phyloP scores from a whole-genome alignment of 331 rosid species.

The Quercus tomentella region DNA sequence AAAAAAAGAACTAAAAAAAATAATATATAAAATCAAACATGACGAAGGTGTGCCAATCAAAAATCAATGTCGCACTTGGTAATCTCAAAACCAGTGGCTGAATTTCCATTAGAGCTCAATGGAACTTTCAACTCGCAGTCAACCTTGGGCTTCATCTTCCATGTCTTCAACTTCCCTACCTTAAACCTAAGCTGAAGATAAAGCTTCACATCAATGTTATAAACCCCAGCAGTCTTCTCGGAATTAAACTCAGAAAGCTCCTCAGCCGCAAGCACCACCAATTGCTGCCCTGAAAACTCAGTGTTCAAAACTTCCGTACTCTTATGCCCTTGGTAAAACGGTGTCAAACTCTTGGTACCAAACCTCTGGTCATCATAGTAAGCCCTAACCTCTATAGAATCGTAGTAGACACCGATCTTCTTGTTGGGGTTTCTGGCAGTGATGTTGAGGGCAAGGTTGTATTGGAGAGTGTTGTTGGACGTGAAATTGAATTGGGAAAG shows the following conservation, averaged over 20 bases:
- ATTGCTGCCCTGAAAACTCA: background rate
- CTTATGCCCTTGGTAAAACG: slow-evolving; percentile 26
- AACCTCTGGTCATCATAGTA: slow-evolving; percentile 14
- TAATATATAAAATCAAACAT: no score
- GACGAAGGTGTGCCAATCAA: background rate
- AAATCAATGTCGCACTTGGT: slow-evolving; percentile 46
- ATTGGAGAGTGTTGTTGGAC: slow-evolving; percentile 20
- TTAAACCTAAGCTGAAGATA: background rate
- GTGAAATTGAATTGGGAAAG: slow-evolving; percentile 24
- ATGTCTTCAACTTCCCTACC: slow-evolving; percentile 32
- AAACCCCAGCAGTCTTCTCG: background rate
- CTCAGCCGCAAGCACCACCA: background rate
- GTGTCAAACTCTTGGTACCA: background rate
- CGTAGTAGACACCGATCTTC: slow-evolving; percentile 27
- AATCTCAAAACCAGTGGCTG: slow-evolving; percentile 19
- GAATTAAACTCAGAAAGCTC: background rate
- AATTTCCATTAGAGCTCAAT: slow-evolving; percentile 21
- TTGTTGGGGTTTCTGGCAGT: slow-evolving; percentile 34
- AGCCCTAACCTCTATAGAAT: slow-evolving; percentile 15
- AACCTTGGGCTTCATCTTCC: slow-evolving; percentile 47
- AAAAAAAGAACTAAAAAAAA: no score
- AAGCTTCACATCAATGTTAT: background rate
- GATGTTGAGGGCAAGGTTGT: slow-evolving; percentile 30
- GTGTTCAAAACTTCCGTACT: background rate
- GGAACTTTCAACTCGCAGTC: slow-evolving; percentile 52